Conservation (phyloP, 768 basidiomycete species). For the Trametes cingulata region DNA sequence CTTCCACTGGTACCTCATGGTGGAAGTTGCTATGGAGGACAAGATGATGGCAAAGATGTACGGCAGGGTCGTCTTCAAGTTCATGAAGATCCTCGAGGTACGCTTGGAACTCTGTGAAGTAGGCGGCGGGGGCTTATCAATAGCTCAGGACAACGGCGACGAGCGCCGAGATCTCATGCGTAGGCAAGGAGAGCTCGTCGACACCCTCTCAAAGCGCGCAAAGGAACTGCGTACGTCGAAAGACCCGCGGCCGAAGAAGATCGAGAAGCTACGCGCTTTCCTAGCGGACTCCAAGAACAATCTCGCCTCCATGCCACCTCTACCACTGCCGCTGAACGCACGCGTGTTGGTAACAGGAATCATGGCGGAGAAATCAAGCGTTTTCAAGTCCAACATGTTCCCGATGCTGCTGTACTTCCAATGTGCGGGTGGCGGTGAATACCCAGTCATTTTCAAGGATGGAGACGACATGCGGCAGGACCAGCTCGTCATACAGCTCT, state of each 20-base stretch:
- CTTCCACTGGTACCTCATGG: conserved; percentile 97
- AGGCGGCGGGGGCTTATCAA: no score
- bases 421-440: conserved; percentile 80
- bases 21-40: conserved; percentile 89
- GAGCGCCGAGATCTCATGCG: conserved; percentile 86
- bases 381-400: conserved; percentile 97
- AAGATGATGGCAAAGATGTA: conserved; percentile 91
- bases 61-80: conserved; percentile 85
- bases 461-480: conserved; percentile 99
- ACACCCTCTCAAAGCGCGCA: conserved; percentile 82
- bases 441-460: conserved; percentile 97
- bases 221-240: conserved; percentile 87
- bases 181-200: conserved; percentile 89
- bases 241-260: conserved; percentile 95
- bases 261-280: conserved; percentile 87
- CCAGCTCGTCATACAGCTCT: conserved; percentile 96
- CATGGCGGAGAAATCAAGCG: conserved; percentile 86
- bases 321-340: conserved; percentile 93
- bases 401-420: conserved; percentile 91
- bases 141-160: conserved; percentile 66
- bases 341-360: conserved; percentile 82
- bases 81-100: conserved; percentile 89
- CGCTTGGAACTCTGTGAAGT: no score
- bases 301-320: conserved; percentile 72
- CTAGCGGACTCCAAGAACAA: conserved; percentile 85